Percentiles rank a stretch among this genome's conserved stretches.
Evolutionary conservation across 192 early-diverging fungal genomes (phyloP).

Genomic region (Mortierella claussenii): DNA sequence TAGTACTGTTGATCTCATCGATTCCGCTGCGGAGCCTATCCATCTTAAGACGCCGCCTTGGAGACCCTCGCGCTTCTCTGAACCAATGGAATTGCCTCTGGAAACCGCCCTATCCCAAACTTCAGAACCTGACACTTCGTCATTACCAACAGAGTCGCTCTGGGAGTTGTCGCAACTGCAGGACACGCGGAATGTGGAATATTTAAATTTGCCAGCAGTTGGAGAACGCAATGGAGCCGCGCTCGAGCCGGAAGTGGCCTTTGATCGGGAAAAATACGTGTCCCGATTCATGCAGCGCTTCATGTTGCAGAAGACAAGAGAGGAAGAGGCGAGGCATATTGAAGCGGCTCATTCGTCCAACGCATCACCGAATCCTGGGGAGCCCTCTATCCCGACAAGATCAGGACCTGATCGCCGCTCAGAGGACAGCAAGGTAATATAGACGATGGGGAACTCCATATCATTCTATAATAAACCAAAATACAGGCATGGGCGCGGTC

Average conservation of each 20-base stretch:
- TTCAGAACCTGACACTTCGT: conserved; percentile 1
- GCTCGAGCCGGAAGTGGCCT: background rate
- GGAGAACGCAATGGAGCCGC: background rate
- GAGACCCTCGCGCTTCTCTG: conserved; percentile 40
- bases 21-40: background rate
- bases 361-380: no score
- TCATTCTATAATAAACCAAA: conserved; percentile 4
- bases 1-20: background rate
- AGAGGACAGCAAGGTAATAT: conserved; percentile 49
- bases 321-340: background rate
- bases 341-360: background rate
- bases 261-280: conserved; percentile 19
- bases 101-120: conserved; percentile 16
- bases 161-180: conserved; percentile 39
- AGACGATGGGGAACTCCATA: background rate
- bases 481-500: no score
- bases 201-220: background rate
- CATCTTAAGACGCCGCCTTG: conserved; percentile 33
- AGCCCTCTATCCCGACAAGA: no score
- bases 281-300: conserved; percentile 26
- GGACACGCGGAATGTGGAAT: conserved; percentile 6
- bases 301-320: background rate
- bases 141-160: conserved; percentile 21
- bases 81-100: background rate
- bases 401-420: no score